Conservation (phyloP, 106 monocot genomes). For the Amphibolis antarctica region DNA sequence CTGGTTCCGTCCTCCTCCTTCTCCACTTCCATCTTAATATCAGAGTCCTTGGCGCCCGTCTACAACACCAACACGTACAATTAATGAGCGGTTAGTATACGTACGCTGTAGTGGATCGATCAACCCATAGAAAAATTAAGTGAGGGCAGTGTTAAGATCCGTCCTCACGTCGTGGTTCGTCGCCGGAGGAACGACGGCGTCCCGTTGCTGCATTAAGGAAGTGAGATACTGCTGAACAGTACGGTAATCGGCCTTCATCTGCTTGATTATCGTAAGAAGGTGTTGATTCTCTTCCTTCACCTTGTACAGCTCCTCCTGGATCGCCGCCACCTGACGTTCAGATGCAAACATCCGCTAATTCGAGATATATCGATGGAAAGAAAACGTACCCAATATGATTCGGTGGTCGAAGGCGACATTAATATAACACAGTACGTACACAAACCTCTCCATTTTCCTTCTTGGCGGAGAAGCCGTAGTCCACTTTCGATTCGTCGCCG, state of each 20-base stretch:
- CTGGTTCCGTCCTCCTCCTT: constrained; percentile 13
- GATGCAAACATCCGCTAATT: neutral
- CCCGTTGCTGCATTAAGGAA: constrained; percentile 36
- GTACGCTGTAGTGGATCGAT: too few relatives aligned
- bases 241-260: constrained; percentile 54
- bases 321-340: constrained; percentile 23
- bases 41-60: neutral
- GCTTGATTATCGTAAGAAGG: constrained; percentile 40
- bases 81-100: too few relatives aligned
- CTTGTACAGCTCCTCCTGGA: constrained; percentile 38
- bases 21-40: neutral
- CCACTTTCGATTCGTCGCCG: constrained; percentile 57
- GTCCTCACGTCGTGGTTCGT: neutral
- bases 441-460: constrained; percentile 45
- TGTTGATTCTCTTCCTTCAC: constrained; percentile 73
- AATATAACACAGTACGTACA: neutral
- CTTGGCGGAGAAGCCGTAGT: constrained; percentile 34
- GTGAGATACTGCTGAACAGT: constrained; percentile 55
- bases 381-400: neutral
- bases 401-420: neutral
- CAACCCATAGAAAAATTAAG: too few relatives aligned
- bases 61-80: neutral
- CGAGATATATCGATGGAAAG: neutral
- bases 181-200: neutral
- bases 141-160: too few relatives aligned